Evolutionary conservation across 1,139 yeast genomes (phyloP).

Genomic region (Blastobotrys capitulatus): DNA sequence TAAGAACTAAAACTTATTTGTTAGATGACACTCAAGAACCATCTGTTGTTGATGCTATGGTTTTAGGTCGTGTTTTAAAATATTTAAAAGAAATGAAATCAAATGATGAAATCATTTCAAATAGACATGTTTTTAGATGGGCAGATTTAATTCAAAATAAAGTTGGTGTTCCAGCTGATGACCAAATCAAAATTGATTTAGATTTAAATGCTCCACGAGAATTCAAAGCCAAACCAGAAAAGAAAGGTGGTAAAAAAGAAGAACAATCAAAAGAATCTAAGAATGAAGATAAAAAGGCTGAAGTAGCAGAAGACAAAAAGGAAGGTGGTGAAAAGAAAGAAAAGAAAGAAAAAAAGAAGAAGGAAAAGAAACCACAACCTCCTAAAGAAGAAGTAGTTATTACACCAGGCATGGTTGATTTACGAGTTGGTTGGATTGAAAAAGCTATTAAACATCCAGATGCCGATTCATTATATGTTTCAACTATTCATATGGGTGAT

Average conservation of each 20-base stretch:
- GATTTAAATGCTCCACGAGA: conserved; percentile 66
- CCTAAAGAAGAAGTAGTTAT: conserved; percentile 57
- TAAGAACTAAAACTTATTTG: conserved; percentile 66
- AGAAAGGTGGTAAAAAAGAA: conserved; percentile 34
- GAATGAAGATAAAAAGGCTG: conserved; percentile 20
- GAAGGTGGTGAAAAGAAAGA: conserved; percentile 63
- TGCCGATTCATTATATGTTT: conserved; percentile 92
- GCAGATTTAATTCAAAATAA: conserved; percentile 74
- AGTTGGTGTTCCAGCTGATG: conserved; percentile 46
- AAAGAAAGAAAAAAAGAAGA: conserved; percentile 70
- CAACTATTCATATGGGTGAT: conserved; percentile 96
- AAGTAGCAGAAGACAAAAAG: conserved; percentile 30
- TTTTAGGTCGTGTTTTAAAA: conserved; percentile 62
- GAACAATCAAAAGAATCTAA: conserved; percentile 47
- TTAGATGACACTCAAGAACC: conserved; percentile 62
- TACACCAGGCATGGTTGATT: conserved; percentile 78
- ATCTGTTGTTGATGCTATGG: conserved; percentile 59
- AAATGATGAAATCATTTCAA: conserved; percentile 47
- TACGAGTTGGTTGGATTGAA: conserved; percentile 94
- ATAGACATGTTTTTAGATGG: conserved; percentile 91
- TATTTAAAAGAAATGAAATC: conserved; percentile 49
- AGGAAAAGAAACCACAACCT: conserved; percentile 37
- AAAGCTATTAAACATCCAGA: conserved; percentile 97
- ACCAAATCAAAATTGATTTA: conserved; percentile 51
- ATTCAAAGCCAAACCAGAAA: conserved; percentile 54